Percentiles rank a stretch among this genome's conserved stretches.
These are phyloP conservation scores for Exserohilum rostratum DNA, from an alignment of 2,329 filamentous ascomycete genomes.

Conservation along the genomic window DNA sequence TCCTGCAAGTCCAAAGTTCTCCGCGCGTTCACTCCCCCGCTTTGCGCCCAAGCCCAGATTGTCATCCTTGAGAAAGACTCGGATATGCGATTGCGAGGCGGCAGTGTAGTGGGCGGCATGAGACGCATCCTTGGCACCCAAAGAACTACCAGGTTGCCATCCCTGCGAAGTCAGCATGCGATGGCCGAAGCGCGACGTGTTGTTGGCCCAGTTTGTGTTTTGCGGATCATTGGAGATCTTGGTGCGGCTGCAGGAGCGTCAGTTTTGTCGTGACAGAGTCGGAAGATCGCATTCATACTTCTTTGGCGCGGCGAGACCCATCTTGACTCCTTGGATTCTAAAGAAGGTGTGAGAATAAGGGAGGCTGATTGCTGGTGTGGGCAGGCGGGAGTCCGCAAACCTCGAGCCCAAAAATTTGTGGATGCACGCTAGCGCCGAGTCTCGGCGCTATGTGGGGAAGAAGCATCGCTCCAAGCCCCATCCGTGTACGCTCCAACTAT, in stretches of 20 bases:
- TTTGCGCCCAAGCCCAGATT: constrained; percentile 87
- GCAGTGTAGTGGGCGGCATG: constrained; percentile 79
- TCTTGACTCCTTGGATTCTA: constrained; percentile 43
- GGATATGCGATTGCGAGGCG: constrained; percentile 84
- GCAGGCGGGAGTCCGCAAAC: constrained; percentile 23
- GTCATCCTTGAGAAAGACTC: constrained; percentile 85
- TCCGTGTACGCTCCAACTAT: background rate
- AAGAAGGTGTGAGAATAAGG: background rate
- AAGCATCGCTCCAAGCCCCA: background rate
- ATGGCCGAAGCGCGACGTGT: constrained; percentile 84
- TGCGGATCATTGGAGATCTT: constrained; percentile 93
- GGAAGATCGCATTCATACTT: constrained; percentile 58
- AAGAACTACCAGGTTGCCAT: constrained; percentile 83
- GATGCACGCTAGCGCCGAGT: constrained; percentile 33
- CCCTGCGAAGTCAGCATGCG: constrained; percentile 86
- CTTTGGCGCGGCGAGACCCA: constrained; percentile 73
- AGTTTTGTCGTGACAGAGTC: constrained; percentile 8
- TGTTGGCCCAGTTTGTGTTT: constrained; percentile 89
- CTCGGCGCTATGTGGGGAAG: constrained; percentile 36
- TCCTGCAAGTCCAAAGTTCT: constrained; percentile 82
- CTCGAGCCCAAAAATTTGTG: constrained; percentile 38
- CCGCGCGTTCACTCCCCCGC: constrained; percentile 68
- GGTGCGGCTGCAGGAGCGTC: constrained; percentile 54
- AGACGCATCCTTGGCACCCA: constrained; percentile 77
- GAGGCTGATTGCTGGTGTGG: background rate